Percentiles rank a stretch among this genome's conserved stretches.
Conservation (phyloP, 331 rosid genomes). For the Quercus phellos region DNA sequence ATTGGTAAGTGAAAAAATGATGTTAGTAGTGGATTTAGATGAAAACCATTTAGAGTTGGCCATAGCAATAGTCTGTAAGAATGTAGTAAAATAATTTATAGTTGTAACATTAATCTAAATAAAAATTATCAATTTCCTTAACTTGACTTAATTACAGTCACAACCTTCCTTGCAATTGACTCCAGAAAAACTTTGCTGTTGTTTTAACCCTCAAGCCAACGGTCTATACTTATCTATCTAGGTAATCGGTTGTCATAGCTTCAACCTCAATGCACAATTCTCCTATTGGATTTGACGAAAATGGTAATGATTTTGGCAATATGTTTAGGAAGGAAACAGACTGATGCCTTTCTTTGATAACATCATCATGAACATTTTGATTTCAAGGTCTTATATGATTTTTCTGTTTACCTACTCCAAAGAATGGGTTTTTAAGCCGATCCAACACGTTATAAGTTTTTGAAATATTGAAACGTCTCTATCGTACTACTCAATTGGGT, state of each 20-base stretch:
- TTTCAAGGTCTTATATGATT: constrained; percentile 31
- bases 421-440: constrained; percentile 3
- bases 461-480: too few relatives aligned
- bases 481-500: too few relatives aligned
- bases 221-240: not conserved
- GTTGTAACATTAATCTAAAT: not conserved
- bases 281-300: not conserved
- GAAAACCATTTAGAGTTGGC: too few relatives aligned
- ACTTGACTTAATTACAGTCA: not conserved
- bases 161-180: constrained; percentile 17
- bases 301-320: not conserved
- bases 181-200: not conserved
- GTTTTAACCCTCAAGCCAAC: not conserved
- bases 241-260: constrained; percentile 1
- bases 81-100: too few relatives aligned
- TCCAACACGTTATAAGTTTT: too few relatives aligned
- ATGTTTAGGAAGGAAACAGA: constrained; percentile 31
- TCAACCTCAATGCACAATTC: not conserved
- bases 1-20: too few relatives aligned
- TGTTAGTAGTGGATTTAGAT: rapidly evolving
- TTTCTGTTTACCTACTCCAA: constrained; percentile 21
- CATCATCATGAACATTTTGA: constrained; percentile 1
- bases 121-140: not conserved
- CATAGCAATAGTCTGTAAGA: too few relatives aligned
- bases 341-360: too few relatives aligned